Evolutionary conservation across 2,329 filamentous ascomycete species (phyloP).

Genomic region (Diaporthe citri): DNA sequence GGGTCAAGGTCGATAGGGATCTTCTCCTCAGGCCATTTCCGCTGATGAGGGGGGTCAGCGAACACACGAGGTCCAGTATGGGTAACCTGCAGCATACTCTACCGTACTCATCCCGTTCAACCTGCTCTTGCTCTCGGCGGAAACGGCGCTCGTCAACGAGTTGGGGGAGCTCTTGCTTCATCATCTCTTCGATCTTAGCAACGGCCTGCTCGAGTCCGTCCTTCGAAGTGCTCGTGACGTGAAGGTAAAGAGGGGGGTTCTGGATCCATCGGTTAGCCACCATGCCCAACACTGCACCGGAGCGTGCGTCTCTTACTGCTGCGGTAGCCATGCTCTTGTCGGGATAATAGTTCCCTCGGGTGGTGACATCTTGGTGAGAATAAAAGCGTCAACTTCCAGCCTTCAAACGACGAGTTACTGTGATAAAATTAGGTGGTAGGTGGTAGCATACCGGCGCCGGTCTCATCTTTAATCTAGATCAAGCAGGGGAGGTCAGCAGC

Average conservation of each 20-base stretch:
- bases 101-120: slow-evolving; percentile 45
- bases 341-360: slow-evolving; percentile 94
- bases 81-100: slow-evolving; percentile 34
- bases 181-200: slow-evolving; percentile 90
- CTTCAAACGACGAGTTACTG: slow-evolving; percentile 49
- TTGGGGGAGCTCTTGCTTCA: slow-evolving; percentile 95
- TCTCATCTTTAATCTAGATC: slow-evolving; percentile 99
- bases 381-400: slow-evolving; percentile 71
- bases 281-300: not conserved
- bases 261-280: slow-evolving; percentile 52
- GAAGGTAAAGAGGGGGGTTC: slow-evolving; percentile 94
- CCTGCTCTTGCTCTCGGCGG: slow-evolving; percentile 66
- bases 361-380: slow-evolving; percentile 92
- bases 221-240: slow-evolving; percentile 93
- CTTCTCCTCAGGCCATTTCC: slow-evolving; percentile 98
- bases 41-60: slow-evolving; percentile 56
- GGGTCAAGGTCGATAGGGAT: slow-evolving; percentile 93
- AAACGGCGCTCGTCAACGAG: slow-evolving; percentile 95
- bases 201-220: slow-evolving; percentile 92
- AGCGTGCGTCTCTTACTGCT: slow-evolving; percentile 71
- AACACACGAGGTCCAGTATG: slow-evolving; percentile 47
- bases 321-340: slow-evolving; percentile 98
- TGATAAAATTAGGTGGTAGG: slow-evolving; percentile 58
- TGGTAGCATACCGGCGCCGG: slow-evolving; percentile 96
- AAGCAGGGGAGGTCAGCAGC: slow-evolving; percentile 92